A percentile compares a stretch with the other conserved stretches of the same genome.
phyloP scores from a whole-genome alignment of 371 early-diverging fungal genomes.

The Mortierella sp. region DNA sequence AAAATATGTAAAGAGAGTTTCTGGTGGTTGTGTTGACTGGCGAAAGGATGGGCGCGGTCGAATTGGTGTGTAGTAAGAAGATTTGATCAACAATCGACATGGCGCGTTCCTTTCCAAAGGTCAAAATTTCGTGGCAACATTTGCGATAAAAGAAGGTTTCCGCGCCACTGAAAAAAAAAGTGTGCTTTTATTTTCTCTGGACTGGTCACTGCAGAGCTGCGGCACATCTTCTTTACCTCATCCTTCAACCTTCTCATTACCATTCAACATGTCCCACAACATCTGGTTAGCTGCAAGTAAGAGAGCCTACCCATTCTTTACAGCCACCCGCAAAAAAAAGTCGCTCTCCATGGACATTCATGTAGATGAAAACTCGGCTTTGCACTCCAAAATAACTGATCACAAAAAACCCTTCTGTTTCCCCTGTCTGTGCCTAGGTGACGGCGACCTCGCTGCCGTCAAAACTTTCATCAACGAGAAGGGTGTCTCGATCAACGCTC shows the following conservation, averaged over 20 bases:
- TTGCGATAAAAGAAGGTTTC: constrained; percentile 15
- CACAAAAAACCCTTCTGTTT: neutral
- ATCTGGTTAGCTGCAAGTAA: constrained; percentile 61
- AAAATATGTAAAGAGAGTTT: neutral
- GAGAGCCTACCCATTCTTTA: neutral
- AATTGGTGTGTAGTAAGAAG: neutral
- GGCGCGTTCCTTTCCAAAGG: neutral
- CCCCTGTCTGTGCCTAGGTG: constrained; percentile 27
- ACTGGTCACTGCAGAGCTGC: neutral
- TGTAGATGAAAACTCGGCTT: neutral
- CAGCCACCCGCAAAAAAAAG: neutral
- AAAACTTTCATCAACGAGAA: constrained; percentile 59
- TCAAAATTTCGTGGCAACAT: constrained; percentile 10
- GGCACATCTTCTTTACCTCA: neutral
- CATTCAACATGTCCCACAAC: constrained; percentile 45
- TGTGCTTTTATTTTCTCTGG: neutral
- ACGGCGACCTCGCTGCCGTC: constrained; percentile 59
- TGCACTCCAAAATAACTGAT: neutral
- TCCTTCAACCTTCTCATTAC: neutral
- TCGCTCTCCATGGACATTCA: neutral
- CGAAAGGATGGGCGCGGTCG: neutral
- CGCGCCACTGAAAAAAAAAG: constrained; percentile 36
- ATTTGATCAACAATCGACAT: neutral
- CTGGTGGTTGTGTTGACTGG: neutral
- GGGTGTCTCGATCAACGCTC: constrained; percentile 67